Evolutionary conservation across 176 grass and related monocot species (phyloP).

Genomic region (Areca catechu): DNA sequence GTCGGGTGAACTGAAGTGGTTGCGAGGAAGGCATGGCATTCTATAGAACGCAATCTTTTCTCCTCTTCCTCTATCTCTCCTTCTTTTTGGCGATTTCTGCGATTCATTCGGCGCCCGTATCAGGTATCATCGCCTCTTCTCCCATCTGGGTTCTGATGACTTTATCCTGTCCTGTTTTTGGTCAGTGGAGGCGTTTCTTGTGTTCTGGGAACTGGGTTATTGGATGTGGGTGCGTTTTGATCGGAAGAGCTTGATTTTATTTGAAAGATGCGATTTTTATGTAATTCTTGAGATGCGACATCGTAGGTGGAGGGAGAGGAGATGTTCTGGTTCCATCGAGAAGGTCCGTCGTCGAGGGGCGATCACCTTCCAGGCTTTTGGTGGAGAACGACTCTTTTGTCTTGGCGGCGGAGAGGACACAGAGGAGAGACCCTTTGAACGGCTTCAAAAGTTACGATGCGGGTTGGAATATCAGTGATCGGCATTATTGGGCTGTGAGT

Average conservation of each 20-base stretch:
- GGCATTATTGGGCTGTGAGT: slow-evolving; percentile 74
- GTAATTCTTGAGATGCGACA: slow-evolving; percentile 1
- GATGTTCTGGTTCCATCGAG: neutral
- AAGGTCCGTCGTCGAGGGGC: neutral
- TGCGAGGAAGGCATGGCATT: no score
- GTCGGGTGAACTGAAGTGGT: no score
- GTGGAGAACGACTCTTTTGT: slow-evolving; percentile 34
- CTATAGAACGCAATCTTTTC: no score
- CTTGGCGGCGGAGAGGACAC: slow-evolving; percentile 56
- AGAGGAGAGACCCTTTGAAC: slow-evolving; percentile 64
- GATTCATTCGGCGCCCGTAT: no score
- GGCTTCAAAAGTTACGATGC: slow-evolving; percentile 52
- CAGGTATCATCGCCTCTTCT: no score
- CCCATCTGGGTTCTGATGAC: no score
- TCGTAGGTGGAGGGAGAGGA: neutral
- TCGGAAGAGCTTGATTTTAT: neutral
- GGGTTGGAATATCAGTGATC: slow-evolving; percentile 90
- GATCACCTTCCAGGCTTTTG: slow-evolving; percentile 11
- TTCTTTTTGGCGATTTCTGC: no score
- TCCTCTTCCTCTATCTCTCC: no score
- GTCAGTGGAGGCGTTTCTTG: neutral
- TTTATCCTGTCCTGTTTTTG: no score
- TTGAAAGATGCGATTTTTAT: neutral
- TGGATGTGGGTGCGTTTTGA: neutral
- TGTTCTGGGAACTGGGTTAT: neutral